Evolutionary conservation across 257 asterid genomes (phyloP), one percentile per base, ranked within the genome.

Genomic region (Scutellaria galericulata): DNA sequence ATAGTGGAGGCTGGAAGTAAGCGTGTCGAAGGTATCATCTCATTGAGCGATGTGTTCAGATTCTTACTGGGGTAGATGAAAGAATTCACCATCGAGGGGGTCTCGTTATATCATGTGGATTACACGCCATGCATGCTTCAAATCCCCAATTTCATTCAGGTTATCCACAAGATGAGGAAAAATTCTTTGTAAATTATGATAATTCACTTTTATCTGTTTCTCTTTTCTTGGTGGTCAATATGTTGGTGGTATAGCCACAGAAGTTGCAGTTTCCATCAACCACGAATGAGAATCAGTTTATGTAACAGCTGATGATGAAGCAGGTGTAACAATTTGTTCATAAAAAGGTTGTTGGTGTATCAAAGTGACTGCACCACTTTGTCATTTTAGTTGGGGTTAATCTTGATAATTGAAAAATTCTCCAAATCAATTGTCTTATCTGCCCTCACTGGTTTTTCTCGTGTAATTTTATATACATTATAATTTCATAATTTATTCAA

Each of bases 1-100:
- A 85, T 89, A 41, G 96, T 89, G 82, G 92, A 89, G 81, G 90
- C 92, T 27, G 96, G 96, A 46, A 86, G 91, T 75, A 89, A 83
- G 81, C 93, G 91, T 0, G 89, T 89, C 41, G 96, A 89, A 78
- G 96, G 96, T 42, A 85, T 89, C 45, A 79, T 89, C 69, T 85
- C 93, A 7, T 71, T 85, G 72, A 87, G 88, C 31, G 93, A 89
- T 22, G 88, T 89, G 80, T 82, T 89, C 83, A 81, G 70, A 60
- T 89, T 87, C 85, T 78, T 89, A 78, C 79, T 89, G 52, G 84
- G 88, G 66, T 83, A 80, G 86, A 71, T 75, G 79, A 78, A 74
- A 45, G 55, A 72, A 47, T 57, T 7, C 41, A 65, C 71, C 57
- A 57, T 59, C 67, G 22, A 81, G 63, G 77, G 71, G 62, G 62